A percentile compares a stretch with the other conserved stretches of the same genome.
Evolutionary conservation across 306 rosid species (phyloP).

Genomic region (Dryas alaskensis): DNA sequence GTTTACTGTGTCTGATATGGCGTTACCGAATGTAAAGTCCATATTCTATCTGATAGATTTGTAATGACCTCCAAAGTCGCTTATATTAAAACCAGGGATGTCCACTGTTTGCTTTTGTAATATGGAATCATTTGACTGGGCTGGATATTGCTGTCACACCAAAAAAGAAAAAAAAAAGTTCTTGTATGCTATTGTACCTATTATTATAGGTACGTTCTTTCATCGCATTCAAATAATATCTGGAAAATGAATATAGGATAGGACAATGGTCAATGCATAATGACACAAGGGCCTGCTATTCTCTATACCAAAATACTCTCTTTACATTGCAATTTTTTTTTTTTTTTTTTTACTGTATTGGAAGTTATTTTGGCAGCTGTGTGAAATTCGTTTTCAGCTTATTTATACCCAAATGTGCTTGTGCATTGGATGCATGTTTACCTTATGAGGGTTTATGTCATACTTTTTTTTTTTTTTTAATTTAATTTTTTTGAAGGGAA

Average conservation of each 20-base stretch:
- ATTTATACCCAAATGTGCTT: background rate
- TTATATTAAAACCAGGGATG: background rate
- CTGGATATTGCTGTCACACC: background rate
- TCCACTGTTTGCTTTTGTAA: background rate
- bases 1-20: too few species aligned
- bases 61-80: background rate
- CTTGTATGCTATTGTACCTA: background rate
- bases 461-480: background rate
- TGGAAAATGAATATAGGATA: background rate
- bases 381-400: too few species aligned
- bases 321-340: background rate
- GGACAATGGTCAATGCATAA: conserved; percentile 1
- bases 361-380: background rate
- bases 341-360: background rate
- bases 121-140: background rate
- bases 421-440: background rate
- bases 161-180: background rate
- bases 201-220: background rate
- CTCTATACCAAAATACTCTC: background rate
- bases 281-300: background rate
- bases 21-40: background rate
- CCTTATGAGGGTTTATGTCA: background rate
- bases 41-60: background rate
- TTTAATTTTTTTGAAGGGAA: background rate
- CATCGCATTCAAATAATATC: conserved; percentile 6